Evolutionary conservation across 1,284 basidiomycete genomes (phyloP).

Genomic region (Cryptococcus jaspeensis): DNA sequence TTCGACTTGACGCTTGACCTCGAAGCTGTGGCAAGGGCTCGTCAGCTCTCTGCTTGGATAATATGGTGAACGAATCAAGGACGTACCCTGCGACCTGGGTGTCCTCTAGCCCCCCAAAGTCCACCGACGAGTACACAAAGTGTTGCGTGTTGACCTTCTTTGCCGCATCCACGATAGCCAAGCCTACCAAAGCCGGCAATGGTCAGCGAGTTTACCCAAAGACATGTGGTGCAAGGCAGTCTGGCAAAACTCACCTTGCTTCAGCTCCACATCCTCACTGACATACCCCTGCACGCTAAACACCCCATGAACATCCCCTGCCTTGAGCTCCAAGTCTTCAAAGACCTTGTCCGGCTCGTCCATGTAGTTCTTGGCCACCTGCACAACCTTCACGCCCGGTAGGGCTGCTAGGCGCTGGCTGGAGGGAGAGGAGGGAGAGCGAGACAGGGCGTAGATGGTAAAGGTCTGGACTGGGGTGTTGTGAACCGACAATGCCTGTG

Average conservation of each 20-base stretch:
- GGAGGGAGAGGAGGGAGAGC: conserved; percentile 15
- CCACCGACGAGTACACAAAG: conserved; percentile 45
- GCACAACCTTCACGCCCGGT: conserved; percentile 28
- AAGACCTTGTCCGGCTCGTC: conserved; percentile 25
- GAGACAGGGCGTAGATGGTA: conserved; percentile 27
- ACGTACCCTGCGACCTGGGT: conserved; percentile 18
- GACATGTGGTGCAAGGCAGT: no score
- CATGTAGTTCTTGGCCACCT: conserved; percentile 23
- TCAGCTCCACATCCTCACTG: conserved; percentile 15
- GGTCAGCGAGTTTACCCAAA: no score
- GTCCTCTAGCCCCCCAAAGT: conserved; percentile 19
- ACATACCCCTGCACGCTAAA: conserved; percentile 33
- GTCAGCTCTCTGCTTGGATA: neutral
- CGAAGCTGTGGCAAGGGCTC: conserved; percentile 12
- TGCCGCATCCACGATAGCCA: no score
- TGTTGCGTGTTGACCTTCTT: conserved; percentile 49
- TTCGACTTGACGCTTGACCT: conserved; percentile 26
- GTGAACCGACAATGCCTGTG: conserved; percentile 22
- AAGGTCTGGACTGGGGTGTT: conserved; percentile 15
- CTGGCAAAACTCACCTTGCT: conserved; percentile 35
- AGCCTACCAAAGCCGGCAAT: no score
- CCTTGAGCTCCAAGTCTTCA: conserved; percentile 12
- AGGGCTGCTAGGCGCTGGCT: conserved; percentile 19
- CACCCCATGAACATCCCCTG: conserved; percentile 26
- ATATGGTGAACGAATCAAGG: neutral